Evolutionary conservation across 2,329 filamentous ascomycete genomes (phyloP).

Genomic region (Colletotrichum theobromicola): DNA sequence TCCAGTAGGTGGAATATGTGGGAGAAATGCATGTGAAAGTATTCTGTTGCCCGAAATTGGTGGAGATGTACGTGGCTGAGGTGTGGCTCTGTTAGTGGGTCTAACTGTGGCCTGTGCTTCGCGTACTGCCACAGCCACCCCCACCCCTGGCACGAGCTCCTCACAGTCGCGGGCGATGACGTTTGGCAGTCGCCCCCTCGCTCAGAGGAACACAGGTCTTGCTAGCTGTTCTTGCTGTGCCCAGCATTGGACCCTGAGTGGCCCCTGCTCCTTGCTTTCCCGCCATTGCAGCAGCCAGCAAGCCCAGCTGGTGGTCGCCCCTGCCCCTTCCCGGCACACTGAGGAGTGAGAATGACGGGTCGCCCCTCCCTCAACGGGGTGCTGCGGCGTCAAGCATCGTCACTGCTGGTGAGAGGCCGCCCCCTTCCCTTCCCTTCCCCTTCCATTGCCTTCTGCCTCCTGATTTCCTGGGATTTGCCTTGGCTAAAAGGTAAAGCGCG

Average conservation of each 20-base stretch:
- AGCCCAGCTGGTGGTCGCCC: background rate
- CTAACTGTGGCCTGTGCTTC: background rate
- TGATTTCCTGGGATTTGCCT: background rate
- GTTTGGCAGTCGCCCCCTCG: conserved; percentile 4
- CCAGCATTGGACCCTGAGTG: conserved; percentile 1
- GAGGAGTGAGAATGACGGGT: background rate
- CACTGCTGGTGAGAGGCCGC: conserved; percentile 12
- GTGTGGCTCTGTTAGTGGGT: background rate
- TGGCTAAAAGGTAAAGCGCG: conserved; percentile 13
- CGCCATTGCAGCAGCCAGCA: background rate
- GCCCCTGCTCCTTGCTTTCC: conserved; percentile 6
- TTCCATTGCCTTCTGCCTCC: background rate
- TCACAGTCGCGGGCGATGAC: conserved; percentile 10
- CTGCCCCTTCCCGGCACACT: background rate
- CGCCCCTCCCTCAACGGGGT: conserved; percentile 4
- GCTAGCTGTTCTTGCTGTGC: background rate
- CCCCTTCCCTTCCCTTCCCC: background rate
- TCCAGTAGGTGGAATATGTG: background rate
- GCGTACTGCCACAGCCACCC: background rate
- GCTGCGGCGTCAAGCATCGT: conserved; percentile 11
- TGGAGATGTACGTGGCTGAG: background rate
- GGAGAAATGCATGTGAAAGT: conserved; percentile 8
- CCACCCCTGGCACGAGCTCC: conserved; percentile 14
- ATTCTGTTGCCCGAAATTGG: background rate
- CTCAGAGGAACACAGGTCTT: background rate